Base-by-base conservation (phyloP, 805 yeast genomes). In the Millerozyma acaciae region DNA sequence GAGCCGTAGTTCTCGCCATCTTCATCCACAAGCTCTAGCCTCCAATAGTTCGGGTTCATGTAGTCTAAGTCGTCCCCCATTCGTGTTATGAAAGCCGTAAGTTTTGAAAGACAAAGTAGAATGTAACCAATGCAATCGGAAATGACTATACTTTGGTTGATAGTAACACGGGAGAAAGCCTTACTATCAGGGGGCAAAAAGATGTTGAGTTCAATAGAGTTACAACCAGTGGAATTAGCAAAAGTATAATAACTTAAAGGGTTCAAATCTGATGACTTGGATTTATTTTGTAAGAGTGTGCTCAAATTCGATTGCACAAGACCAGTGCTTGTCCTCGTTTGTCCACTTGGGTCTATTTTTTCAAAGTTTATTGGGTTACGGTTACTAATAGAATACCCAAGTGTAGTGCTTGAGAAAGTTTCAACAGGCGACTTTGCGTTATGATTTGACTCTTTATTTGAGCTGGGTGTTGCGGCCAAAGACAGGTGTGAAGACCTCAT, bases 1-100 rank as follows among this genome's bases (percentile, higher is more conserved):
- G 87, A 85, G 45, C 94, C 98, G 34, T 86, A 88, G 23, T 84
- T 80, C 32, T 94, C 96, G 6, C 90, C 90, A 52, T 89, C 97
- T 32, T 90, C 97, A 53, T 93, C 98, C 1, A 84, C 88, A 15
- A 90, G 67, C 37, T 84, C 84, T 21, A 90, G 50, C 34, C 80
- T 70, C 93, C 95, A 87, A 38, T 59, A 56, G 47, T 83, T 81
- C 0, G 89, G 84, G 39, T 82, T 75, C 32, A 55, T 47, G 25
- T 17, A 27, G 6, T 32, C 24, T 20, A 54, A 34, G 15, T 34
- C 34, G 4, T 32, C 31, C 13, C 26, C 26, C 5, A 20, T 12
- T 18, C 32, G 21, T 8, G 14, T 16, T 40, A 53, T 33, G 44
- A 37, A 39, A 26, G 40, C 49, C 27, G 47, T 32, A 15, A 44